Evolutionary conservation across 2,329 filamentous ascomycete species (phyloP).

Genomic region (Corinectria fuckeliana): DNA sequence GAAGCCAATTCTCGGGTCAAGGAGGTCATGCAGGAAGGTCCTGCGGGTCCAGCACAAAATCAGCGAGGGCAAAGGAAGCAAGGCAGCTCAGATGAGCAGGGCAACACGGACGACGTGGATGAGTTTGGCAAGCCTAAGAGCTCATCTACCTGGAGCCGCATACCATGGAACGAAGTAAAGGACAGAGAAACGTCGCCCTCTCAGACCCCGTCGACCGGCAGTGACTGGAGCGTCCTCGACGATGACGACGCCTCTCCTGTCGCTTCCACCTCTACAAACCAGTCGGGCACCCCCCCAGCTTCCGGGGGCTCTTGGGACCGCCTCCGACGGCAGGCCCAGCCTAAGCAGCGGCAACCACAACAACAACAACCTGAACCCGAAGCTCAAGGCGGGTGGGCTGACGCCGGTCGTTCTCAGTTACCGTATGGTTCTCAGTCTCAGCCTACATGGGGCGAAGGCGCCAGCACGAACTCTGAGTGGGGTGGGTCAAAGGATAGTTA

Average conservation of each 20-base stretch:
- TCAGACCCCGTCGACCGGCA: slow-evolving; percentile 18
- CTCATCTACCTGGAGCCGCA: not conserved
- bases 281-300: slow-evolving; percentile 15
- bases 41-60: not conserved
- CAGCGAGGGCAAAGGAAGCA: slow-evolving; percentile 7
- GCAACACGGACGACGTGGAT: slow-evolving; percentile 11
- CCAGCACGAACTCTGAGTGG: slow-evolving; percentile 29
- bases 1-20: slow-evolving; percentile 34
- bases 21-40: slow-evolving; percentile 27
- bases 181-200: slow-evolving; percentile 5
- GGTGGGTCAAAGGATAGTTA: slow-evolving; percentile 37
- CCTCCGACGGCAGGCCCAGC: slow-evolving; percentile 45
- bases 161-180: slow-evolving; percentile 13
- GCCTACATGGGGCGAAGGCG: slow-evolving; percentile 38
- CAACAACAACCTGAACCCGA: slow-evolving; percentile 26
- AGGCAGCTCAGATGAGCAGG: slow-evolving; percentile 5
- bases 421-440: slow-evolving; percentile 19
- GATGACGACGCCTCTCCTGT: slow-evolving; percentile 55
- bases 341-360: slow-evolving; percentile 24
- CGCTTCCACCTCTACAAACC: slow-evolving; percentile 40
- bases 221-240: slow-evolving; percentile 37
- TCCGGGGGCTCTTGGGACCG: slow-evolving; percentile 51
- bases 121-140: slow-evolving; percentile 9
- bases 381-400: slow-evolving; percentile 24
- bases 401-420: slow-evolving; percentile 13